Conservation (phyloP, 805 yeast genomes). For the Ogataea allantospora region DNA sequence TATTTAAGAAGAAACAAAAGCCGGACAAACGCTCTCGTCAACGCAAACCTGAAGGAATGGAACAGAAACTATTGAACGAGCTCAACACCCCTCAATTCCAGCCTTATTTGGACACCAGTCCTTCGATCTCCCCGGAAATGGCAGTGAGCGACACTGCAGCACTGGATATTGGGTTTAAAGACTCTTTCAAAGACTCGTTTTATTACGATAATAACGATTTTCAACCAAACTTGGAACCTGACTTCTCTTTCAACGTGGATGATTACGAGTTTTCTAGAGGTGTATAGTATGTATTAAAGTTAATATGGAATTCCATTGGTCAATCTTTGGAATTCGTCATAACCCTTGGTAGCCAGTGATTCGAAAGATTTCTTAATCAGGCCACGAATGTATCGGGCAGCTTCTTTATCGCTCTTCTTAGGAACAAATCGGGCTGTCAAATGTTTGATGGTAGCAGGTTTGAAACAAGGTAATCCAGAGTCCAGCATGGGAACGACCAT, state of each 20-base stretch:
- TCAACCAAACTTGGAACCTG: conserved; percentile 15
- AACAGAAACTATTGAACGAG: conserved; percentile 9
- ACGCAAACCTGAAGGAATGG: conserved; percentile 8
- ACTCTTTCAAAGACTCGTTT: conserved; percentile 14
- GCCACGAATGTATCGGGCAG: conserved; percentile 71
- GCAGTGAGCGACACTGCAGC: conserved; percentile 5
- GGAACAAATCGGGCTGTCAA: conserved; percentile 79
- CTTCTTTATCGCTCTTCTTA: conserved; percentile 77
- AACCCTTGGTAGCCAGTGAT: conserved; percentile 86
- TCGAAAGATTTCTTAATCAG: conserved; percentile 81
- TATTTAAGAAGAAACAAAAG: conserved; percentile 16
- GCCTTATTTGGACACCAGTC: conserved; percentile 8
- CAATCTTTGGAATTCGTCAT: conserved; percentile 94
- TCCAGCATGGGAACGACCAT: conserved; percentile 92
- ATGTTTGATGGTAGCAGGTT: conserved; percentile 79
- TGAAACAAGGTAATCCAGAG: conserved; percentile 95
- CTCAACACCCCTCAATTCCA: conserved; percentile 6
- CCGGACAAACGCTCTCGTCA: conserved; percentile 10
- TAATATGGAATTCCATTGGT: conserved; percentile 97
- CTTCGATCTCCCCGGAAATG: conserved; percentile 7
- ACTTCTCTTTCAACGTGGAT: conserved; percentile 26
- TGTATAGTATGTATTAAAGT: conserved; percentile 6
- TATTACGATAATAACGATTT: conserved; percentile 15
- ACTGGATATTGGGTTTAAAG: conserved; percentile 5
- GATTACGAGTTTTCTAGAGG: conserved; percentile 17